These are phyloP conservation scores for Basipetospora sp. DNA, from an alignment of 2,329 filamentous ascomycete genomes.

Conservation along the genomic window DNA sequence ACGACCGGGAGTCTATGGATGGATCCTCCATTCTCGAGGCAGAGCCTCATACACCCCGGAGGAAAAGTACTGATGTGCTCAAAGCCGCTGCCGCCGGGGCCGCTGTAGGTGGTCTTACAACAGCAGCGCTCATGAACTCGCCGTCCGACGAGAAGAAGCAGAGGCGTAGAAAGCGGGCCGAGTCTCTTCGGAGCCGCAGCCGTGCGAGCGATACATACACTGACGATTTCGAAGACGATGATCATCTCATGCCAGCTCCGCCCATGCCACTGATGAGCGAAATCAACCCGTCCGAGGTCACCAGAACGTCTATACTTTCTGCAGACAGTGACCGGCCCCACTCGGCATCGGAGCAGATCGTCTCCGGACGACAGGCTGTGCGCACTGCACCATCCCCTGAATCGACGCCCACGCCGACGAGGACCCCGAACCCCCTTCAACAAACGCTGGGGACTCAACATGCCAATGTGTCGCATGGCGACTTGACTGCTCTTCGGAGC, in stretches of 20 bases:
- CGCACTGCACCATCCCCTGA: slow-evolving; percentile 45
- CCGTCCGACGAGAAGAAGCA: slow-evolving; percentile 8
- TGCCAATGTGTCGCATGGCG: slow-evolving; percentile 45
- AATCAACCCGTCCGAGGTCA: slow-evolving; percentile 73
- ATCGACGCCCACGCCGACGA: slow-evolving; percentile 49
- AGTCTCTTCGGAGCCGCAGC: slow-evolving; percentile 30
- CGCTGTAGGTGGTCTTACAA: slow-evolving; percentile 22
- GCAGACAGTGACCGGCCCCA: slow-evolving; percentile 61
- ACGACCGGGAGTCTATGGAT: slow-evolving; percentile 32
- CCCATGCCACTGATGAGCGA: slow-evolving; percentile 84
- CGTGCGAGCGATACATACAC: slow-evolving; percentile 29
- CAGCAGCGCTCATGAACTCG: slow-evolving; percentile 13
- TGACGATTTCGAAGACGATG: slow-evolving; percentile 39
- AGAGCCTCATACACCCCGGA: slow-evolving; percentile 30
- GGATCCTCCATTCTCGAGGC: slow-evolving; percentile 23
- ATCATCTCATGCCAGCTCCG: slow-evolving; percentile 42
- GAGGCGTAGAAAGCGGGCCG: slow-evolving; percentile 36
- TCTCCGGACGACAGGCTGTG: slow-evolving; percentile 48
- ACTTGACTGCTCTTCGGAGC: slow-evolving; percentile 36
- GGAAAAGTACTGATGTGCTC: slow-evolving; percentile 26
- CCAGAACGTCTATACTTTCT: slow-evolving; percentile 72
- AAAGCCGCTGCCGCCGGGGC: slow-evolving; percentile 32
- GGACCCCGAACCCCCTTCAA: slow-evolving; percentile 37
- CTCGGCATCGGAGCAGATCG: slow-evolving; percentile 49
- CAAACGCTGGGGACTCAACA: slow-evolving; percentile 55